phyloP scores from a whole-genome alignment of 345 rosid species.

The Iberis pinnata region DNA sequence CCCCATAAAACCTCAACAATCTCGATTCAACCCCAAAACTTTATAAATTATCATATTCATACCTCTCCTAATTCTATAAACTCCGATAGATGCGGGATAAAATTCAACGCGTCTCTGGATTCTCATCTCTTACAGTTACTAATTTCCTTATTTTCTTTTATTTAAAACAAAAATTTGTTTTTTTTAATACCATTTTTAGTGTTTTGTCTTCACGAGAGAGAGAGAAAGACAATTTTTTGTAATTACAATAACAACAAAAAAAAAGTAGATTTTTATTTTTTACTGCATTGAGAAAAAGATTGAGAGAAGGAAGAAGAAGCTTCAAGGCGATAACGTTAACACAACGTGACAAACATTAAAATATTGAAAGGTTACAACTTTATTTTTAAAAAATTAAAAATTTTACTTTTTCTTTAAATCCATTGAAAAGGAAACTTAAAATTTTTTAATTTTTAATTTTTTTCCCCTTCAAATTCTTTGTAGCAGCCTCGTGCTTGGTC shows the following conservation, averaged over 20 bases:
- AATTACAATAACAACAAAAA: no score
- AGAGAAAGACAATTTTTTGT: no score
- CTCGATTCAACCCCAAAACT: no score
- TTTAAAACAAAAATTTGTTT: no score
- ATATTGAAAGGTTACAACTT: slow-evolving; percentile 24
- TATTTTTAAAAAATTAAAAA: not conserved
- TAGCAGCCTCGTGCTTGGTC: slow-evolving; percentile 28
- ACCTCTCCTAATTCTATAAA: no score
- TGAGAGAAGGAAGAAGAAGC: not conserved
- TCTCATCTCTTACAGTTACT: slow-evolving; percentile 13
- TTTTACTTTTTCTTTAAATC: not conserved
- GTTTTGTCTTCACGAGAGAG: slow-evolving; percentile 16
- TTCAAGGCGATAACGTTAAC: slow-evolving; percentile 27
- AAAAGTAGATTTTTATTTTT: not conserved
- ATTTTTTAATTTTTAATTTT: no score
- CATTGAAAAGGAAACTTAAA: not conserved
- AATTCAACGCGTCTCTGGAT: slow-evolving; percentile 30
- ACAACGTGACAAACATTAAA: slow-evolving; percentile 27
- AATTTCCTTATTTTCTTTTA: slow-evolving; percentile 13
- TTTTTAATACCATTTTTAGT: slow-evolving; percentile 18
- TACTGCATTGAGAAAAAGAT: no score
- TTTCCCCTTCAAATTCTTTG: no score
- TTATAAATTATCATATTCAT: no score
- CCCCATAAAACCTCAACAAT: no score
- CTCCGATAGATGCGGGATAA: slow-evolving; percentile 28